Evolutionary conservation across 2,329 filamentous ascomycete genomes (phyloP), one percentile per base, ranked within the genome.

Genomic region (Ceratocystis smalleyi): DNA sequence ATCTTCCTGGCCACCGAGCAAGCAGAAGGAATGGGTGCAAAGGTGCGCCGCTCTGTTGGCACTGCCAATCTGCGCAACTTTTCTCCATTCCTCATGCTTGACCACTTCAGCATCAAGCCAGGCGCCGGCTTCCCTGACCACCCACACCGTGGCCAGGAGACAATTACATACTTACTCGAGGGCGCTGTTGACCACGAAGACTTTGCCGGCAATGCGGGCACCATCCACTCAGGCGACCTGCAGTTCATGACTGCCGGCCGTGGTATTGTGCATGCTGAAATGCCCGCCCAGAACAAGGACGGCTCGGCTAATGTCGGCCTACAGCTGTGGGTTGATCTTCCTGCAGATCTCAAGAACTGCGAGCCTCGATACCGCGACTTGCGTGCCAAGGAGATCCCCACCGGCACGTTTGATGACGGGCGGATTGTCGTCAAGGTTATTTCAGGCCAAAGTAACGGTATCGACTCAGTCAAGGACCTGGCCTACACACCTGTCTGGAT

Each of bases 401-500:
- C 77, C 2, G 88, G 83, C n/a, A 82, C 81, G 6, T 76, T 83
- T 35, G 89, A 94, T 69, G 83, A 84, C 54, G 87, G 83, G 64
- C 86, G 83, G 68, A 90, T 95, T 19, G 79, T 79, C 49, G 80
- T 97, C 69, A 96, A 96, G 76, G 88, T 97, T 69, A 97, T 97
- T 69, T 91, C 86, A 0, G 94, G 92, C 22, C 84, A 87, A 72
- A 86, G 84, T 64, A 86, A 91, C 70, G 91, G 89, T 55, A 83
- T 94, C 62, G 91, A 96, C 72, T 90, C 86, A 15, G 83, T 96
- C 63, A 85, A 92, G 72, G 91, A 97, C 71, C 78, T 97, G 55
- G 91, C 92, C 15, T 96, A 97, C 75, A 97, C 92, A 1, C 94
- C 94, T 0, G 91, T 97, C n/a, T 97, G 92, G 92, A 80, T 96